These are phyloP conservation scores for Penicillium verrucosum DNA, from an alignment of 2,329 filamentous ascomycete species.

Conservation along the genomic window DNA sequence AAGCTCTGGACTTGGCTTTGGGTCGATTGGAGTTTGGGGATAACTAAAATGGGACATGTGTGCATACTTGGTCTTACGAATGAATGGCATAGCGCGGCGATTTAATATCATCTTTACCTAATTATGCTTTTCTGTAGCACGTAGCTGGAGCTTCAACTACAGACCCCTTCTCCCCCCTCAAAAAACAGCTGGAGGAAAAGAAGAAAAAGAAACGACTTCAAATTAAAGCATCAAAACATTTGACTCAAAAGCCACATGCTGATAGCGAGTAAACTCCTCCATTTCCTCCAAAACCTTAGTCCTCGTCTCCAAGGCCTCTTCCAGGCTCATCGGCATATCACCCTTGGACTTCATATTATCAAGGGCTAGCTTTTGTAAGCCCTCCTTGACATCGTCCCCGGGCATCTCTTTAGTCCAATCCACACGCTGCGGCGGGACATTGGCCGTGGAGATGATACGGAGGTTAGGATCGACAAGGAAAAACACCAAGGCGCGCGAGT, in stretches of 20 bases:
- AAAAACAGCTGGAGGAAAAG: neutral
- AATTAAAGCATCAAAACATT: constrained; percentile 22
- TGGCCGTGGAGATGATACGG: constrained; percentile 53
- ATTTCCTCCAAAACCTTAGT: constrained; percentile 22
- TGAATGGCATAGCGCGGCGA: constrained; percentile 30
- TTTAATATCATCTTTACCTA: constrained; percentile 14
- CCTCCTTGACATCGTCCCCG: constrained; percentile 4
- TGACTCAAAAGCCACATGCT: constrained; percentile 32
- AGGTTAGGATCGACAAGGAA: constrained; percentile 59
- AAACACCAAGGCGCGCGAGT: constrained; percentile 54
- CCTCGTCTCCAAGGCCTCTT: constrained; percentile 40
- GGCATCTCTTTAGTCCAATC: constrained; percentile 41
- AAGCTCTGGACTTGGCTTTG: neutral
- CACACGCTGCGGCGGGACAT: constrained; percentile 52
- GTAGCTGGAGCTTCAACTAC: neutral
- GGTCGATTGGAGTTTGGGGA: constrained; percentile 11
- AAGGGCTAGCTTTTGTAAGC: constrained; percentile 20
- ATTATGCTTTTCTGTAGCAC: neutral
- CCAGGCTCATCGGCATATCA: constrained; percentile 33
- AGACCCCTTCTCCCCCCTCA: too few relatives aligned
- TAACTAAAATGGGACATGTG: constrained; percentile 15
- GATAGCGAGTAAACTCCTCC: constrained; percentile 27
- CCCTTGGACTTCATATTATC: constrained; percentile 21
- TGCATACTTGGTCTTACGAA: constrained; percentile 18
- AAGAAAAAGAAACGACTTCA: neutral